A percentile compares a stretch with the other conserved stretches of the same genome.
Conservation (phyloP, 371 early-diverging fungal genomes). For the Mortierella sp. region DNA sequence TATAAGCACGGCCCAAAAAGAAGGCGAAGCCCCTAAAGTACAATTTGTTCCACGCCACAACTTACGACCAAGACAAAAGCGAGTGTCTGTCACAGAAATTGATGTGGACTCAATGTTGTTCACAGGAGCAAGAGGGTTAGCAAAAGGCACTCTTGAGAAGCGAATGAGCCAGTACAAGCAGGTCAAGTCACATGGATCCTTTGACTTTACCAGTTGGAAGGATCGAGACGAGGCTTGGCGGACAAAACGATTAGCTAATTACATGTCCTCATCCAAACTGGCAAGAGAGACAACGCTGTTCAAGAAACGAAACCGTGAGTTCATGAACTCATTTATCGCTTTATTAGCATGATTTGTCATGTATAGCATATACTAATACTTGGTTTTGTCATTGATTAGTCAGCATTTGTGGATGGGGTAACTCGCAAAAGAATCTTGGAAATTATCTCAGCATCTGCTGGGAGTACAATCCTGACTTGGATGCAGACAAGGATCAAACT, state of each 20-base stretch:
- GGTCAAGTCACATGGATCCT: constrained; percentile 27
- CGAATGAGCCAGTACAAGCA: constrained; percentile 46
- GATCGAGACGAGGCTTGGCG: constrained; percentile 56
- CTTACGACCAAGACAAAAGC: constrained; percentile 30
- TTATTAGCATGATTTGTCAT: background rate
- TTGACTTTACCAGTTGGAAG: constrained; percentile 56
- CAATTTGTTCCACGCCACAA: constrained; percentile 45
- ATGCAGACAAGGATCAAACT: constrained; percentile 45
- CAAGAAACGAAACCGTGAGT: constrained; percentile 55
- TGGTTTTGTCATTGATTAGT: constrained; percentile 19
- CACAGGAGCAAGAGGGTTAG: background rate
- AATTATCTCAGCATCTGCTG: constrained; percentile 53
- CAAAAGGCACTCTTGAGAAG: constrained; percentile 18
- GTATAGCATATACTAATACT: background rate
- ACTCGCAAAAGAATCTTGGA: constrained; percentile 48
- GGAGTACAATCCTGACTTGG: constrained; percentile 47
- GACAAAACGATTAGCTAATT: constrained; percentile 38
- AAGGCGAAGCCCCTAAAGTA: constrained; percentile 29
- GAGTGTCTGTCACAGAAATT: constrained; percentile 6
- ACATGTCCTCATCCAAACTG: constrained; percentile 40
- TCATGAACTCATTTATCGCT: background rate
- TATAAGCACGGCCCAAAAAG: constrained; percentile 9
- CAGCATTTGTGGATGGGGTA: constrained; percentile 52
- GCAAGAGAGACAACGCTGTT: constrained; percentile 51
- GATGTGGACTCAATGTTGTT: background rate